A percentile compares a stretch with the other conserved stretches of the same genome.
Evolutionary conservation across 2,329 filamentous ascomycete species (phyloP).

Genomic region (Aspergillus spinulosporus): DNA sequence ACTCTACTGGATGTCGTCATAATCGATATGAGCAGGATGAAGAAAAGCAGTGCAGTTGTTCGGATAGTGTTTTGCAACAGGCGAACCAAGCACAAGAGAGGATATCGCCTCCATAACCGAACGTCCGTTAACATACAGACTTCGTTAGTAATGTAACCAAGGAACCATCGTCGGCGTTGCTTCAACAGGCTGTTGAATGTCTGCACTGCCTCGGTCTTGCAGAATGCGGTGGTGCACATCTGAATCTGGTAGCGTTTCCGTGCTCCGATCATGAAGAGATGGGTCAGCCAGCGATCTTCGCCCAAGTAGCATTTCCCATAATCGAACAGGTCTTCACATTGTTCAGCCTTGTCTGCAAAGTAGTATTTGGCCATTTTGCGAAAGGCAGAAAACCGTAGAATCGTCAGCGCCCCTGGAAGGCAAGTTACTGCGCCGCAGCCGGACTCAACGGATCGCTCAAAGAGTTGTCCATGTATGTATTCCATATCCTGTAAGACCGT

Average conservation of each 20-base stretch:
- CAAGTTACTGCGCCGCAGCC: constrained; percentile 93
- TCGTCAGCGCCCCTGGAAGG: constrained; percentile 90
- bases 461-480: constrained; percentile 94
- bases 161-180: constrained; percentile 92
- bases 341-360: constrained; percentile 93
- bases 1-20: constrained; percentile 79
- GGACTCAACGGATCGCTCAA: constrained; percentile 93
- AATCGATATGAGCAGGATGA: constrained; percentile 86
- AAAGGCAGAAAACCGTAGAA: constrained; percentile 94
- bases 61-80: constrained; percentile 97
- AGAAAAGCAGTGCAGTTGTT: constrained; percentile 89
- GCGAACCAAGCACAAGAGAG: constrained; percentile 78
- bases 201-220: constrained; percentile 96
- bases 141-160: constrained; percentile 97
- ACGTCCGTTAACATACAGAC: constrained; percentile 97
- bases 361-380: constrained; percentile 97
- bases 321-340: constrained; percentile 94
- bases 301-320: constrained; percentile 94
- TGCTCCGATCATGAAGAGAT: constrained; percentile 97
- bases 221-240: constrained; percentile 96
- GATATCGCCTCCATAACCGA: constrained; percentile 87
- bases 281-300: constrained; percentile 94
- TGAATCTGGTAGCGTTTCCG: constrained; percentile 93
- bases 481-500: constrained; percentile 97
- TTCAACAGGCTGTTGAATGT: constrained; percentile 83